phyloP scores from a whole-genome alignment of 169 alveolate species.

The Neospora caninum region DNA sequence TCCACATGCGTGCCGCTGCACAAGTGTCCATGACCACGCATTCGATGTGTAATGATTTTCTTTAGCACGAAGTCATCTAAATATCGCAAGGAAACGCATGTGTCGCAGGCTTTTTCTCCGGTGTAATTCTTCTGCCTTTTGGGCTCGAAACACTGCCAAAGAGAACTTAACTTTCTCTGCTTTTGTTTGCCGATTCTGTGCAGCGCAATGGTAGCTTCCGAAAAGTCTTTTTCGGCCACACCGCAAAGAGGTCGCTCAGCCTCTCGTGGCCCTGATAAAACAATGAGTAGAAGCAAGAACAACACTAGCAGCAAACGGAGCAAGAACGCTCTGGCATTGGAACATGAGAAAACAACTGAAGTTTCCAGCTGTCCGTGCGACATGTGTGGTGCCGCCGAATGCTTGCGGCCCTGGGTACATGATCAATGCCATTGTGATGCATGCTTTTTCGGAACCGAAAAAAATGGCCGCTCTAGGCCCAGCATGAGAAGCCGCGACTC shows the following conservation, averaged over 20 bases:
- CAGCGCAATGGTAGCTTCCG: not conserved
- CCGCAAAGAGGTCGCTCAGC: not conserved
- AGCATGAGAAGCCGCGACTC: not conserved
- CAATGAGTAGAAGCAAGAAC: not conserved
- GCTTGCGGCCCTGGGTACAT: not conserved
- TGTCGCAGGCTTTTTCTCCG: too few species aligned
- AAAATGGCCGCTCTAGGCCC: not conserved
- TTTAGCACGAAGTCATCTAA: too few species aligned
- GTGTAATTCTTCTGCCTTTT: too few species aligned
- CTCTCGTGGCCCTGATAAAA: not conserved
- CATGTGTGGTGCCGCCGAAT: conserved; percentile 29
- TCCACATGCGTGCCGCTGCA: too few species aligned
- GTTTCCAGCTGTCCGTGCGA: not conserved
- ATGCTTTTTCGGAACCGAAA: not conserved
- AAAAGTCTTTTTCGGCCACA: not conserved
- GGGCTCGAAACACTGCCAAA: too few species aligned
- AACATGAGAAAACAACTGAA: not conserved
- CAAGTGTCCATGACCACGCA: too few species aligned
- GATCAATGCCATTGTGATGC: conserved; percentile 14
- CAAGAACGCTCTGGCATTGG: not conserved
- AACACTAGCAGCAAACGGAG: not conserved
- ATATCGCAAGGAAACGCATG: too few species aligned
- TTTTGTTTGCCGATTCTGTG: not conserved
- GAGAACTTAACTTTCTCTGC: too few species aligned
- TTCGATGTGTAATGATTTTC: too few species aligned